Percentiles rank a stretch among this genome's conserved stretches.
phyloP scores from a whole-genome alignment of 768 basidiomycete species.

The Chiua virens region DNA sequence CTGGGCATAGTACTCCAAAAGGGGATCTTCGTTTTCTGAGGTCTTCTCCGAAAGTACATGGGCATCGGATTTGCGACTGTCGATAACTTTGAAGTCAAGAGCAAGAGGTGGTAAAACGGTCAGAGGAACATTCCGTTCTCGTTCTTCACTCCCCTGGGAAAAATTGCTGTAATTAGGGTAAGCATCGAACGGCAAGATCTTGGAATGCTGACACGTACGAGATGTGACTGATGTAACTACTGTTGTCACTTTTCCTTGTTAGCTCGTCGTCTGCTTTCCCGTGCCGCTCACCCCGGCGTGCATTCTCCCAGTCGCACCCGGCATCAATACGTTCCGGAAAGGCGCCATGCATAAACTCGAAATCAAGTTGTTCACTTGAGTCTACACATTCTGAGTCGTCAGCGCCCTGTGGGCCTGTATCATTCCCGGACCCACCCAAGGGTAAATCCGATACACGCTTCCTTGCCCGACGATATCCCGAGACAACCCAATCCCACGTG shows the following conservation, averaged over 20 bases:
- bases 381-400: not conserved
- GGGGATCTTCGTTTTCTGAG: constrained; percentile 44
- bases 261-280: not conserved
- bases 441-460: constrained; percentile 9
- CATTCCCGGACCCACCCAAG: constrained; percentile 9
- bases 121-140: constrained; percentile 4
- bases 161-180: constrained; percentile 33
- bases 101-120: constrained; percentile 27
- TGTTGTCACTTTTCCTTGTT: constrained; percentile 1
- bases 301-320: constrained; percentile 29
- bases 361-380: constrained; percentile 26
- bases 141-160: constrained; percentile 30
- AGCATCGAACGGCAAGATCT: constrained; percentile 5
- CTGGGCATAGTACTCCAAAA: constrained; percentile 62
- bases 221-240: constrained; percentile 43
- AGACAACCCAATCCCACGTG: constrained; percentile 60
- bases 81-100: constrained; percentile 12
- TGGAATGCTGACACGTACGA: constrained; percentile 39
- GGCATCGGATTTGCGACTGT: not conserved
- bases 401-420: constrained; percentile 5
- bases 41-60: not conserved
- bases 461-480: constrained; percentile 34
- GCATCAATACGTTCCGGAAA: constrained; percentile 49
- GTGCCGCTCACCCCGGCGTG: not conserved
- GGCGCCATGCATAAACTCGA: constrained; percentile 47